Evolutionary conservation across 1,284 basidiomycete genomes (phyloP).

Genomic region (Coniophora puteana): DNA sequence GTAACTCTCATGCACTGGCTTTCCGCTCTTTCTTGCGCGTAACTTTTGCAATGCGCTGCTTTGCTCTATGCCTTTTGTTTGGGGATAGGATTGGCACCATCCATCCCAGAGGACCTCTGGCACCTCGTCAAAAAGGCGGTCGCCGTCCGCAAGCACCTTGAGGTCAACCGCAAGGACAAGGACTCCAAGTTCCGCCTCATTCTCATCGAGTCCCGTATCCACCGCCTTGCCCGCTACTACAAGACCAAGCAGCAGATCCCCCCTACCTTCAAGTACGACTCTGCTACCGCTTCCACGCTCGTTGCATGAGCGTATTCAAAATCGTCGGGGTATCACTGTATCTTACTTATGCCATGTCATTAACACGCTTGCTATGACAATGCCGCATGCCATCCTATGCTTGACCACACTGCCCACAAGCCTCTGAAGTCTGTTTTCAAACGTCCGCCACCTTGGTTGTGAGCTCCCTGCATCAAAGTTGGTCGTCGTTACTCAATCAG

Average conservation of each 20-base stretch:
- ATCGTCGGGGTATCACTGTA: no score
- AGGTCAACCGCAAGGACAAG: constrained; percentile 98
- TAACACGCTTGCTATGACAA: no score
- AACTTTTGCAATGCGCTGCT: constrained; percentile 15
- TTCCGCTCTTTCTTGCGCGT: constrained; percentile 14
- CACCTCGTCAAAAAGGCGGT: constrained; percentile 99
- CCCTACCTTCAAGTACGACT: constrained; percentile 98
- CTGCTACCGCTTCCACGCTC: constrained; percentile 85
- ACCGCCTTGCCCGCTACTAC: constrained; percentile 95
- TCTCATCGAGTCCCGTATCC: constrained; percentile 98
- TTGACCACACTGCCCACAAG: no score
- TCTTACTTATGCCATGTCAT: no score
- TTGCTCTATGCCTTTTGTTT: constrained; percentile 49
- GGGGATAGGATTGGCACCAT: constrained; percentile 89
- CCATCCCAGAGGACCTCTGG: constrained; percentile 99
- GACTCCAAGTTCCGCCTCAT: constrained; percentile 98
- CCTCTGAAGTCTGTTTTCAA: no score
- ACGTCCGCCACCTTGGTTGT: no score
- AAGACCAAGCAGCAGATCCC: constrained; percentile 97
- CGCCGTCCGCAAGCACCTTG: constrained; percentile 97
- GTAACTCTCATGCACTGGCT: constrained; percentile 26
- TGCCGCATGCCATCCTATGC: no score
- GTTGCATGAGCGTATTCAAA: constrained; percentile 67
- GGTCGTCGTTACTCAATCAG: no score
- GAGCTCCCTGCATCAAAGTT: no score